These are phyloP conservation scores for Zygosaccharomyces pseudobailii DNA, from an alignment of 1,139 yeast genomes.

Conservation along the genomic window DNA sequence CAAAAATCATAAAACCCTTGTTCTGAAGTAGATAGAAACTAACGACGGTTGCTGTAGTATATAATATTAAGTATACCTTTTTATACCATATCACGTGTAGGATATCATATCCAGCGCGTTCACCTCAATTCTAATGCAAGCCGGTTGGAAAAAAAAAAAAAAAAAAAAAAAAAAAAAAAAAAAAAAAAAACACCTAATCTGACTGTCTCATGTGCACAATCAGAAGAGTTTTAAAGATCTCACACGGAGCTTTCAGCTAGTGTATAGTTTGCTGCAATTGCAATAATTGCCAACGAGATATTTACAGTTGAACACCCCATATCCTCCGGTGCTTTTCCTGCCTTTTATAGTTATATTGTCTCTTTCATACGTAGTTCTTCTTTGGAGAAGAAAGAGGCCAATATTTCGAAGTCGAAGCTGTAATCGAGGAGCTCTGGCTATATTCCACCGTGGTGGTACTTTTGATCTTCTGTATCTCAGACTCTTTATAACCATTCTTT, in stretches of 20 bases:
- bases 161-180: not conserved
- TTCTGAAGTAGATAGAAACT: not conserved
- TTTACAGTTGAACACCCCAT: not conserved
- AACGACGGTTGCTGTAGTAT: slow-evolving; percentile 1
- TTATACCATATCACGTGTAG: not conserved
- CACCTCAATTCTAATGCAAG: not conserved
- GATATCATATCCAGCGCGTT: not conserved
- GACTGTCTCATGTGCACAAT: not conserved
- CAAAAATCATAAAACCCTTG: slow-evolving; percentile 6
- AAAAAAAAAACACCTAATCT: not conserved
- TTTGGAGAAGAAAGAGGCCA: slow-evolving; percentile 4
- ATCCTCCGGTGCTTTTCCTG: not conserved
- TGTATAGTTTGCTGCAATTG: slow-evolving; percentile 1
- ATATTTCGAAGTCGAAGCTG: not conserved
- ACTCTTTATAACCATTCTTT: not conserved
- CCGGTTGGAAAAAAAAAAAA: not conserved
- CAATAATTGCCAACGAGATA: not conserved
- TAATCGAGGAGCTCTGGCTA: not conserved
- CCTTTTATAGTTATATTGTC: slow-evolving; percentile 3
- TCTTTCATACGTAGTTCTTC: slow-evolving; percentile 5
- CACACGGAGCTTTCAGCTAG: not conserved
- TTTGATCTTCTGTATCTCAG: not conserved
- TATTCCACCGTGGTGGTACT: not conserved
- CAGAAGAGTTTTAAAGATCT: not conserved
- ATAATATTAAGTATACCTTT: not conserved